Evolutionary conservation across 805 yeast genomes (phyloP).

Genomic region (Martiniozyma abietophila): DNA sequence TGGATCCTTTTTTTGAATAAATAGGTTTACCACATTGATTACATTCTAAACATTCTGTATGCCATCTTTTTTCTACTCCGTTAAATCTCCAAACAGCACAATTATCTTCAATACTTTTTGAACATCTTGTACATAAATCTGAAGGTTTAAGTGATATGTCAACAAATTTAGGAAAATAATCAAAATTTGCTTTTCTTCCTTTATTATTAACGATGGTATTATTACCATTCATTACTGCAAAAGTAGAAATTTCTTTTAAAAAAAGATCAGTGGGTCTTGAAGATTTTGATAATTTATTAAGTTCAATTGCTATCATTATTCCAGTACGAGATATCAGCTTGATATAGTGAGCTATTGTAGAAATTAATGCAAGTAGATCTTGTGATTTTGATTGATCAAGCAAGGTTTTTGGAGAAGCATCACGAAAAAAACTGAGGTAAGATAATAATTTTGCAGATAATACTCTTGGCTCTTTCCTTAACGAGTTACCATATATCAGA

Average conservation of each 20-base stretch:
- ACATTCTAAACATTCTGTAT: slow-evolving; percentile 64
- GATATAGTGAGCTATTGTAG: slow-evolving; percentile 87
- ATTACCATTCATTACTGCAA: too few species aligned
- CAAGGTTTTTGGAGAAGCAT: slow-evolving; percentile 31
- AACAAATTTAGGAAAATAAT: slow-evolving; percentile 3
- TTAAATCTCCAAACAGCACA: slow-evolving; percentile 48
- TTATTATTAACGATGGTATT: slow-evolving; percentile 2
- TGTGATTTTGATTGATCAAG: slow-evolving; percentile 40
- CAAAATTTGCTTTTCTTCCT: not conserved
- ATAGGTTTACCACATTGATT: slow-evolving; percentile 38
- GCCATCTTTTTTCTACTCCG: slow-evolving; percentile 61
- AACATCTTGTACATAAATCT: slow-evolving; percentile 68
- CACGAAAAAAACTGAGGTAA: slow-evolving; percentile 74
- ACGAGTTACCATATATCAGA: too few species aligned
- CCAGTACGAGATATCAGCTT: slow-evolving; percentile 79
- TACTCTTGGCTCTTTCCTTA: slow-evolving; percentile 66
- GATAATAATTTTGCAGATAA: slow-evolving; percentile 86
- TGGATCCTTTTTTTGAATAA: slow-evolving; percentile 20
- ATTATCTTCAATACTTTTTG: slow-evolving; percentile 72
- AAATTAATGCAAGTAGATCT: slow-evolving; percentile 68
- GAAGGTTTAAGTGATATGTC: slow-evolving; percentile 49
- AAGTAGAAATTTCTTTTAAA: slow-evolving; percentile 42
- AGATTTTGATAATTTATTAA: slow-evolving; percentile 48
- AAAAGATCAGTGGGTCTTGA: slow-evolving; percentile 57
- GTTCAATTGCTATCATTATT: slow-evolving; percentile 62